Percentiles rank a stretch among this genome's conserved stretches.
Conservation (phyloP, 148 eudicot species). For the Polygonum aviculare region DNA sequence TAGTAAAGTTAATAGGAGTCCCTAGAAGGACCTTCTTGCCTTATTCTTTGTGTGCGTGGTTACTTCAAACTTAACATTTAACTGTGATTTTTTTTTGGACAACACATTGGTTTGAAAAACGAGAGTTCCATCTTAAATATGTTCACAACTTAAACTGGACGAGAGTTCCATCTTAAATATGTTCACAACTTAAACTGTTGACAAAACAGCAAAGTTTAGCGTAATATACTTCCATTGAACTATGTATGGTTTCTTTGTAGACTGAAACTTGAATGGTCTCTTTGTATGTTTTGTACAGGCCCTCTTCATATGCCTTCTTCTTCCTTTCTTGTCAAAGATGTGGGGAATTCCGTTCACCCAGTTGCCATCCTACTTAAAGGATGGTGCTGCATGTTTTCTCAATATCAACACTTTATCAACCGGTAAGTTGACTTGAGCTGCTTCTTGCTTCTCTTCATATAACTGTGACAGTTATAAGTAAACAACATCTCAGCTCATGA, state of each 20-base stretch:
- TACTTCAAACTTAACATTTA: background rate
- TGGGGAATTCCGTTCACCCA: constrained; percentile 95
- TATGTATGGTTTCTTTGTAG: background rate
- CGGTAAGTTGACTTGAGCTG: constrained; percentile 30
- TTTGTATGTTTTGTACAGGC: constrained; percentile 43
- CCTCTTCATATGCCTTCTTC: constrained; percentile 80
- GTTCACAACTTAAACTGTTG: background rate
- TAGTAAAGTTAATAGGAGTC: background rate
- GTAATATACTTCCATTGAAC: background rate
- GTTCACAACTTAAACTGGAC: background rate
- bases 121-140: background rate
- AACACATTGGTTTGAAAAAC: background rate
- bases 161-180: background rate
- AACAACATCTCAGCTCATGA: background rate
- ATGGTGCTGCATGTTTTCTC: constrained; percentile 97
- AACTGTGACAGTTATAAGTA: background rate
- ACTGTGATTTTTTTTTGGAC: background rate
- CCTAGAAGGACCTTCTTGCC: no score
- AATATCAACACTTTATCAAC: constrained; percentile 54
- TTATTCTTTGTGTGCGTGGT: no score
- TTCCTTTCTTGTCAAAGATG: constrained; percentile 82
- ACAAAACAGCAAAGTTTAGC: background rate
- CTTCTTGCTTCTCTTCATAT: background rate
- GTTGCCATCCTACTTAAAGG: constrained; percentile 74
- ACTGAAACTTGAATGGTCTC: background rate